These are phyloP conservation scores for Seiridium unicorne DNA, from an alignment of 2,329 filamentous ascomycete genomes.

Conservation along the genomic window DNA sequence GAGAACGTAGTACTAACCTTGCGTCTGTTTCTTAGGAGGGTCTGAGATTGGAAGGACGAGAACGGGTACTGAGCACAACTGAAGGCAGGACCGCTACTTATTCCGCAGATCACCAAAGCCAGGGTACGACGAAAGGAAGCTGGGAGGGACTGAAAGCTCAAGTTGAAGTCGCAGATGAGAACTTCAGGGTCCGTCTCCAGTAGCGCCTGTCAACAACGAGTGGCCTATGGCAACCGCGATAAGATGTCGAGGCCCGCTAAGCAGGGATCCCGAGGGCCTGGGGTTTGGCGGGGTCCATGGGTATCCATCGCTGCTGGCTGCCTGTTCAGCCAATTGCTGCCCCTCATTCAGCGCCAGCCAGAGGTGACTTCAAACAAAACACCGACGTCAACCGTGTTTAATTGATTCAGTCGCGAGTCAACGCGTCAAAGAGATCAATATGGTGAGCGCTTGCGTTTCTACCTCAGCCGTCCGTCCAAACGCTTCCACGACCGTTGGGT, in stretches of 20 bases:
- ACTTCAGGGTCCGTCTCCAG: neutral
- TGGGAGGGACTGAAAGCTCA: no score
- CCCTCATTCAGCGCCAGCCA: neutral
- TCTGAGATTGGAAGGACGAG: neutral
- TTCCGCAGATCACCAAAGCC: no score
- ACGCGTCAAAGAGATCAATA: no score
- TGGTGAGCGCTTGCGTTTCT: no score
- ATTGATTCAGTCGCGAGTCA: constrained; percentile 2
- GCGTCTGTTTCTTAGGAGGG: neutral
- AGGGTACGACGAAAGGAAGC: no score
- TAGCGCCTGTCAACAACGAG: constrained; percentile 24
- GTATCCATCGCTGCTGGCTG: neutral
- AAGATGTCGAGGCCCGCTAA: constrained; percentile 6
- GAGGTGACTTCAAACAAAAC: constrained; percentile 9
- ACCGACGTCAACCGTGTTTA: neutral
- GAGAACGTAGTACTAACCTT: neutral
- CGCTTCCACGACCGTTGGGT: no score
- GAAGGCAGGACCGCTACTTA: neutral
- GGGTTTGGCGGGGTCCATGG: neutral
- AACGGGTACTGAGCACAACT: neutral
- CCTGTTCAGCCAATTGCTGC: constrained; percentile 6
- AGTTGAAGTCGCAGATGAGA: neutral
- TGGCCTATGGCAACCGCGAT: constrained; percentile 27
- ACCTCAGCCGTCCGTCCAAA: no score
- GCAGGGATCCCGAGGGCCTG: neutral